These are phyloP conservation scores for Xylariaceae sp. DNA, from an alignment of 2,329 filamentous ascomycete species.

Conservation along the genomic window DNA sequence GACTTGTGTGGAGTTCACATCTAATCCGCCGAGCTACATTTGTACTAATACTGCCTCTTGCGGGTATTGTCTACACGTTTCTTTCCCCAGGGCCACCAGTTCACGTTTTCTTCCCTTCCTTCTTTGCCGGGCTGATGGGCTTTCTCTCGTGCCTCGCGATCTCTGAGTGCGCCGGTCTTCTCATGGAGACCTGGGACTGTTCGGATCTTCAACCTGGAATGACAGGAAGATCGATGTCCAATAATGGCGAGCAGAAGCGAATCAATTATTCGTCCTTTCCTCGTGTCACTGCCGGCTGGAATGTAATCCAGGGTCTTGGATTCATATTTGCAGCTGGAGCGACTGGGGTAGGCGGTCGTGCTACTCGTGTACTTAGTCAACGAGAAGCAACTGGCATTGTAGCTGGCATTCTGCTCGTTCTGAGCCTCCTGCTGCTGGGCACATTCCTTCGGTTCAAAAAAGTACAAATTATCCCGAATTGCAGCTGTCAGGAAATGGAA, in stretches of 20 bases:
- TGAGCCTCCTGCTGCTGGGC: slow-evolving; percentile 60
- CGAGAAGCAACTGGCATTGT: slow-evolving; percentile 65
- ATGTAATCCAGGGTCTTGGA: slow-evolving; percentile 63
- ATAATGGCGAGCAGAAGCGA: slow-evolving; percentile 38
- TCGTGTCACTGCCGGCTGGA: slow-evolving; percentile 67
- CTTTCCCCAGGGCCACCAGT: slow-evolving; percentile 60
- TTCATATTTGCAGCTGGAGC: slow-evolving; percentile 67
- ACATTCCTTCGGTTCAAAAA: slow-evolving; percentile 62
- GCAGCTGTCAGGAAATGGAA: slow-evolving; percentile 52
- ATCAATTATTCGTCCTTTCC: slow-evolving; percentile 77
- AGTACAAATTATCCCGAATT: slow-evolving; percentile 65
- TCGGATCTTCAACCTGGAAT: slow-evolving; percentile 72
- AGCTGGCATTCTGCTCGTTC: slow-evolving; percentile 60
- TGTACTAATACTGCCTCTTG: slow-evolving; percentile 62
- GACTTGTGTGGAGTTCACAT: slow-evolving; percentile 67
- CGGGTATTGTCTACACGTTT: slow-evolving; percentile 63
- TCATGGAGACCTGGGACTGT: slow-evolving; percentile 81
- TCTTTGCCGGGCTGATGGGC: slow-evolving; percentile 63
- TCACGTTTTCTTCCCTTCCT: slow-evolving; percentile 59
- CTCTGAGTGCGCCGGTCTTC: slow-evolving; percentile 69
- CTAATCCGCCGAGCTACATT: slow-evolving; percentile 65
- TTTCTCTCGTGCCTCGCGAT: slow-evolving; percentile 71
- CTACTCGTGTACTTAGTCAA: slow-evolving; percentile 63
- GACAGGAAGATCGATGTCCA: slow-evolving; percentile 51
- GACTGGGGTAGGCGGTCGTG: slow-evolving; percentile 64